Evolutionary conservation across 169 alveolate genomes (phyloP).

Genomic region (Eimeria tenella): DNA sequence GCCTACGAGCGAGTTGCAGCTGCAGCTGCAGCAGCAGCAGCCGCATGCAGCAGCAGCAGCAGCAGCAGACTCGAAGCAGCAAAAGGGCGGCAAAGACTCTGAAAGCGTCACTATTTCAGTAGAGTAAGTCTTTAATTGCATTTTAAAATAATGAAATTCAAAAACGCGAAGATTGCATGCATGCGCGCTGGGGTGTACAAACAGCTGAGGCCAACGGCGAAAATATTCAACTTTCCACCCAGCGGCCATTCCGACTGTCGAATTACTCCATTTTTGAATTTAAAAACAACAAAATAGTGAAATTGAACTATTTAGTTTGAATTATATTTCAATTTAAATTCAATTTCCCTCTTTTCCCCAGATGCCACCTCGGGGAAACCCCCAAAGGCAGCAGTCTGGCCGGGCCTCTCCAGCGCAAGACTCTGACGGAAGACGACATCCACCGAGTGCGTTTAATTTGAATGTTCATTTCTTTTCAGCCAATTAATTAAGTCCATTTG

Average conservation of each 20-base stretch:
- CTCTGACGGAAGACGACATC: constrained; percentile 64
- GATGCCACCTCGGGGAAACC: constrained; percentile 9
- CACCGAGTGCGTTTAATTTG: constrained; percentile 47
- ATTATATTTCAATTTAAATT: too few species aligned
- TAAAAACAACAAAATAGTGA: too few species aligned
- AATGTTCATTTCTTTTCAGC: too few species aligned
- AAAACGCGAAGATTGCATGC: neutral
- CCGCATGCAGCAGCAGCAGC: neutral
- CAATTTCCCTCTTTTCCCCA: neutral
- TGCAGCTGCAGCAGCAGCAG: neutral
- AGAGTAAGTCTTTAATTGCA: neutral
- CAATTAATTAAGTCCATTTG: neutral
- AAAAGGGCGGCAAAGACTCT: neutral
- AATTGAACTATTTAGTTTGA: neutral
- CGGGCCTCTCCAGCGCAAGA: constrained; percentile 30
- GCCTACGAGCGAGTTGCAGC: neutral
- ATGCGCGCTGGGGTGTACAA: neutral
- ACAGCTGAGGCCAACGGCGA: neutral
- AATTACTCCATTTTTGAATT: neutral
- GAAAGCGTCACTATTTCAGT: constrained; percentile 3
- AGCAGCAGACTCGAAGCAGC: neutral
- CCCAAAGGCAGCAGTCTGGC: neutral
- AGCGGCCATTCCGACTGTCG: neutral
- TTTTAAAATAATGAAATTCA: too few species aligned
- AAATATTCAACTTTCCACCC: neutral